phyloP scores from a whole-genome alignment of 257 asterid species.

The Cruciata laevipes region DNA sequence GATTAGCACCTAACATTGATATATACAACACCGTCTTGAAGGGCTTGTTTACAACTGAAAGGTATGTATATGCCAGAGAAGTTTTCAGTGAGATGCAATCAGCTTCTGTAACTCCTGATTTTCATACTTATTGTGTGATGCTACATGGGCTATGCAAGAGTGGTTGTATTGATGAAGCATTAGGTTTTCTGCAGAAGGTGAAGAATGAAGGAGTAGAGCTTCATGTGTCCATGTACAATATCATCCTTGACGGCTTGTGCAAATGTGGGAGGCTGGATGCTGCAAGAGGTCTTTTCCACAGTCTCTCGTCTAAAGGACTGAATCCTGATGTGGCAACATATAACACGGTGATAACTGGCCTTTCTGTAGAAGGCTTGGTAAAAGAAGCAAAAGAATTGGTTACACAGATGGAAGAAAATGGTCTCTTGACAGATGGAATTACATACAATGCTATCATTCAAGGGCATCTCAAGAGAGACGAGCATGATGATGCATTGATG shows the following conservation, averaged over 20 bases:
- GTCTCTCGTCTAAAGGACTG: constrained; percentile 8
- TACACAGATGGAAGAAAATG: constrained; percentile 8
- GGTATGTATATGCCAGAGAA: constrained; percentile 17
- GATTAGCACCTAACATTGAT: constrained; percentile 14
- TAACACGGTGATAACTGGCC: constrained; percentile 10
- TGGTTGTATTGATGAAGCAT: constrained; percentile 17
- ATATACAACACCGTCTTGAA: constrained; percentile 21
- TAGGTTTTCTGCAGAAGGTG: constrained; percentile 16
- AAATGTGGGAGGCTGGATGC: constrained; percentile 12
- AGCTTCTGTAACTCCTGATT: background rate
- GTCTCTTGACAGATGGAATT: background rate
- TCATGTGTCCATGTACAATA: background rate
- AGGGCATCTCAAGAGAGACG: constrained; percentile 11
- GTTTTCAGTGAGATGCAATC: constrained; percentile 10
- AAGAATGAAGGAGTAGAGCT: background rate
- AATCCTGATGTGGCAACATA: constrained; percentile 24
- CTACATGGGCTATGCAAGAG: constrained; percentile 18
- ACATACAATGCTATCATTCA: constrained; percentile 12
- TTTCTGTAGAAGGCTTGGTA: constrained; percentile 19
- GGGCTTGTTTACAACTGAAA: constrained; percentile 24
- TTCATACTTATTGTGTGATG: constrained; percentile 16
- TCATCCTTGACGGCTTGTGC: constrained; percentile 20
- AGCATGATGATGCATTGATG: background rate
- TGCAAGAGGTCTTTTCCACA: constrained; percentile 8
- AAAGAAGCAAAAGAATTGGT: constrained; percentile 14